phyloP scores from a whole-genome alignment of 306 rosid species.

The Cercis canadensis region DNA sequence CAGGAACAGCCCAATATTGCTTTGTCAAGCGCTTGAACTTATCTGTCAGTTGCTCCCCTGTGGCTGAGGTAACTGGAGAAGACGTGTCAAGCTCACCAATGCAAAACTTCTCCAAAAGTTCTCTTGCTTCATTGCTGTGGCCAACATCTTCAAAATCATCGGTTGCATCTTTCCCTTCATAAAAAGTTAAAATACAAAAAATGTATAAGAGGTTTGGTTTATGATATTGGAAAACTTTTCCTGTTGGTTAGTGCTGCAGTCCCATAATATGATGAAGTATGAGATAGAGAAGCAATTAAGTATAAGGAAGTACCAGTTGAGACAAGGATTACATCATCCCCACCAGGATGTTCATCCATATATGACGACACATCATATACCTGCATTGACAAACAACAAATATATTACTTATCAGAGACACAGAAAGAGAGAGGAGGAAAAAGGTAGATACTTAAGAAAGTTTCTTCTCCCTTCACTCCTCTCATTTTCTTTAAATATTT shows the following conservation, averaged over 20 bases:
- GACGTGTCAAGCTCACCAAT: slow-evolving; percentile 75
- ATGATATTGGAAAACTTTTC: slow-evolving; percentile 25
- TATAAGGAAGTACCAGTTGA: slow-evolving; percentile 63
- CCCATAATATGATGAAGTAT: neutral
- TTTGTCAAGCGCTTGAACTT: slow-evolving; percentile 57
- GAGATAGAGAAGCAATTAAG: slow-evolving; percentile 13
- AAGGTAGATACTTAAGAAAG: neutral
- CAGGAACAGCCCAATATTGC: slow-evolving; percentile 69
- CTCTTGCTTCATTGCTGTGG: slow-evolving; percentile 77
- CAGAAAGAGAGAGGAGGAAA: slow-evolving; percentile 3
- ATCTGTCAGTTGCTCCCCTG: slow-evolving; percentile 18
- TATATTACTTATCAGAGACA: slow-evolving; percentile 11
- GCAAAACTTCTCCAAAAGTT: slow-evolving; percentile 66
- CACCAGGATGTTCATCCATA: slow-evolving; percentile 96
- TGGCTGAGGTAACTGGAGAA: slow-evolving; percentile 29
- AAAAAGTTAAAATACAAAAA: slow-evolving; percentile 23
- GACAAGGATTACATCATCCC: slow-evolving; percentile 75
- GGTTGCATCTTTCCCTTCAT: slow-evolving; percentile 79
- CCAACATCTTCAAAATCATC: slow-evolving; percentile 98
- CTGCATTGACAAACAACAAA: slow-evolving; percentile 42
- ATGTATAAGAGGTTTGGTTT: slow-evolving; percentile 26
- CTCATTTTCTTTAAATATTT: no score
- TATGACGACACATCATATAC: slow-evolving; percentile 81
- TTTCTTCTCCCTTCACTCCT: no score
- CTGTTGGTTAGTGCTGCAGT: slow-evolving; percentile 8